Conservation (phyloP, 164 flowering plant species). For the Magnolia officinalis region DNA sequence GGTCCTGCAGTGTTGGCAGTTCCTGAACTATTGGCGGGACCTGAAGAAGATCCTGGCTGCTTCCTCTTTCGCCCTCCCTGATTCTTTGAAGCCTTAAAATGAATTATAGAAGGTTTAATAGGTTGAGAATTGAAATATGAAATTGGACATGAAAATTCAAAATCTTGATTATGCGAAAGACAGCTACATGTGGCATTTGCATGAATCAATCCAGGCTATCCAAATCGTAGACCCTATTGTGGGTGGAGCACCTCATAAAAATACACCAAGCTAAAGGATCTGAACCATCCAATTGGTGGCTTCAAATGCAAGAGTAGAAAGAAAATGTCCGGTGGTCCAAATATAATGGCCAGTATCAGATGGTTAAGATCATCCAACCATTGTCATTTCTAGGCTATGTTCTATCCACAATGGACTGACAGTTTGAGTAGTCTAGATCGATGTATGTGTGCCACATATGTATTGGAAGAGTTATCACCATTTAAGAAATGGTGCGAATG, state of each 20-base stretch:
- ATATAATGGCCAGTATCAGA: too few relatives aligned
- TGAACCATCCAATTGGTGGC: too few relatives aligned
- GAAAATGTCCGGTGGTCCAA: too few relatives aligned
- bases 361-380: too few relatives aligned
- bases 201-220: not conserved
- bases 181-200: not conserved
- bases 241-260: not conserved
- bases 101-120: not conserved
- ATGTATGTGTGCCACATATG: too few relatives aligned
- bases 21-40: constrained; percentile 98
- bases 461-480: too few relatives aligned
- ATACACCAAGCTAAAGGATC: too few relatives aligned
- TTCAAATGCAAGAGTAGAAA: too few relatives aligned
- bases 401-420: too few relatives aligned
- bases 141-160: not conserved
- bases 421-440: too few relatives aligned
- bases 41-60: constrained; percentile 92
- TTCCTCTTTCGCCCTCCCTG: constrained; percentile 89
- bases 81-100: constrained; percentile 66
- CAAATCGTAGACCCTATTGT: not conserved
- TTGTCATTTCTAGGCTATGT: too few relatives aligned
- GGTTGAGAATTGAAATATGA: not conserved
- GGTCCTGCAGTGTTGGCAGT: constrained; percentile 98
- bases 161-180: not conserved
- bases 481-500: not conserved